A percentile compares a stretch with the other conserved stretches of the same genome.
phyloP scores from a whole-genome alignment of 441 rosid genomes.

The Cnidoscolus chayamansa region DNA sequence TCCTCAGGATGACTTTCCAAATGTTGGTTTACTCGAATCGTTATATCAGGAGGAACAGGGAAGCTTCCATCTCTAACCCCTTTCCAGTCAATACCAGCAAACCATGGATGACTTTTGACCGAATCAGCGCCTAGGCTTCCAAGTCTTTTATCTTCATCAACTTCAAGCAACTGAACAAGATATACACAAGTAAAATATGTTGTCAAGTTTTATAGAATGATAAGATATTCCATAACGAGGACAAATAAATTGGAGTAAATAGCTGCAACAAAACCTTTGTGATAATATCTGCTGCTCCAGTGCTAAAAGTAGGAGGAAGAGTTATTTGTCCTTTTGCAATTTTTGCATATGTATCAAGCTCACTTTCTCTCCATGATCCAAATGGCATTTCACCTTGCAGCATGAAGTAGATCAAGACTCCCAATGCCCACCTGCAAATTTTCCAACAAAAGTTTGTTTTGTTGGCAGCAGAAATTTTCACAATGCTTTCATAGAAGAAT shows the following conservation, averaged over 20 bases:
- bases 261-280: slow-evolving; percentile 48
- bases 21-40: slow-evolving; percentile 48
- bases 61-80: slow-evolving; percentile 43
- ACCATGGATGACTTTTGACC: slow-evolving; percentile 76
- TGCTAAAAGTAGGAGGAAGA: slow-evolving; percentile 52
- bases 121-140: slow-evolving; percentile 62
- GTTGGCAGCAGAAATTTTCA: background rate
- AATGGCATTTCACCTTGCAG: slow-evolving; percentile 84
- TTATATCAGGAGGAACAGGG: slow-evolving; percentile 63
- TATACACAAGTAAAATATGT: slow-evolving; percentile 4
- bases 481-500: background rate
- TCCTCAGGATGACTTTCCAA: slow-evolving; percentile 45
- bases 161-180: slow-evolving; percentile 66
- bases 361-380: slow-evolving; percentile 86
- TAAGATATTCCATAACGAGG: background rate
- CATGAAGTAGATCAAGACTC: slow-evolving; percentile 79
- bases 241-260: background rate
- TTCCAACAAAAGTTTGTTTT: background rate
- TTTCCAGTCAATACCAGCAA: slow-evolving; percentile 58
- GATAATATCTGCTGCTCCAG: slow-evolving; percentile 73
- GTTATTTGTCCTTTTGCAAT: slow-evolving; percentile 71
- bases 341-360: slow-evolving; percentile 69
- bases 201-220: background rate
- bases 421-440: slow-evolving; percentile 82
- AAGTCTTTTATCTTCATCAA: slow-evolving; percentile 60